Percentiles rank a stretch among this genome's conserved stretches.
These are phyloP conservation scores for Acephala macrosclerotiorum DNA, from an alignment of 2,329 filamentous ascomycete species.

Conservation along the genomic window DNA sequence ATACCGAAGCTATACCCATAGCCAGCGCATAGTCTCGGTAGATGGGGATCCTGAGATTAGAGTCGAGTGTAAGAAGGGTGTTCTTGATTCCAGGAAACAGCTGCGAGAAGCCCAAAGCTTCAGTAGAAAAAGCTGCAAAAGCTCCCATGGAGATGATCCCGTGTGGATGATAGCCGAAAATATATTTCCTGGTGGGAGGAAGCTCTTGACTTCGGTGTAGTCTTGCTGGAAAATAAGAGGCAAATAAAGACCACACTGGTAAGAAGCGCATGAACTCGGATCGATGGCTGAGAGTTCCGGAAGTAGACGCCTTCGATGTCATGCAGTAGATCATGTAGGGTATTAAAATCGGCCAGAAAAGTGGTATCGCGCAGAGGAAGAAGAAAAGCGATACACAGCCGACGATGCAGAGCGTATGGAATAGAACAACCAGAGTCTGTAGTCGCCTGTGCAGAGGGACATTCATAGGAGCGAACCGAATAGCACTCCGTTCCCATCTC, in stretches of 20 bases:
- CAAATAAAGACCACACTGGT: slow-evolving; percentile 86
- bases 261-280: slow-evolving; percentile 77
- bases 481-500: slow-evolving; percentile 53
- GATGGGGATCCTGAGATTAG: slow-evolving; percentile 91
- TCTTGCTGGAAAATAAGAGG: slow-evolving; percentile 88
- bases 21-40: slow-evolving; percentile 94
- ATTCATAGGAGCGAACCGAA: slow-evolving; percentile 84
- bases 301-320: slow-evolving; percentile 78
- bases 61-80: slow-evolving; percentile 90
- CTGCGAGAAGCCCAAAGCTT: slow-evolving; percentile 84
- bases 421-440: slow-evolving; percentile 80
- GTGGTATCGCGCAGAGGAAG: slow-evolving; percentile 86
- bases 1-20: slow-evolving; percentile 88
- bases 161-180: slow-evolving; percentile 97
- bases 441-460: slow-evolving; percentile 74
- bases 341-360: slow-evolving; percentile 83
- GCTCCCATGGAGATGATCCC: slow-evolving; percentile 98
- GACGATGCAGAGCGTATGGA: slow-evolving; percentile 77
- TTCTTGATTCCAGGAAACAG: slow-evolving; percentile 97
- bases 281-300: slow-evolving; percentile 77
- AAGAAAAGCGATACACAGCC: slow-evolving; percentile 82
- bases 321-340: slow-evolving; percentile 86
- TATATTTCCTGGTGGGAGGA: slow-evolving; percentile 85
- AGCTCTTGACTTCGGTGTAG: slow-evolving; percentile 86
- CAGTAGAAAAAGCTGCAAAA: slow-evolving; percentile 89